These are phyloP conservation scores for Acer yangbiense DNA, from an alignment of 345 rosid species.

Conservation along the genomic window DNA sequence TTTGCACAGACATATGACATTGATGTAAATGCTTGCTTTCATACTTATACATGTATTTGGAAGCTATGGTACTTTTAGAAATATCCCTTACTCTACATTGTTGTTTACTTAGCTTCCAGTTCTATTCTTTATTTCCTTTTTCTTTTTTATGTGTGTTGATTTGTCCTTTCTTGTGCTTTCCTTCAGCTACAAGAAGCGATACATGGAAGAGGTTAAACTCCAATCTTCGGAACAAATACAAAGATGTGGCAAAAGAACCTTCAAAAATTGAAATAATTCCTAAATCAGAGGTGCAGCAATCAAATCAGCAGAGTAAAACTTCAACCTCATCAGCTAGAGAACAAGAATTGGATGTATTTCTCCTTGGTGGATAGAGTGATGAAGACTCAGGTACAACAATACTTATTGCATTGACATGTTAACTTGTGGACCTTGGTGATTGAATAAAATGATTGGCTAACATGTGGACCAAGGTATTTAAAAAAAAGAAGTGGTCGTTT, in stretches of 20 bases:
- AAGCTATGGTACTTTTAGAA: too few relatives aligned
- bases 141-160: neutral
- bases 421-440: neutral
- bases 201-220: constrained; percentile 41
- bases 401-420: neutral
- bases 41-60: too few relatives aligned
- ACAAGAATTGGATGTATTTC: constrained; percentile 64
- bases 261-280: too few relatives aligned
- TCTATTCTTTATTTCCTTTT: too few relatives aligned
- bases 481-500: neutral
- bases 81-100: too few relatives aligned
- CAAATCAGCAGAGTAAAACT: too few relatives aligned
- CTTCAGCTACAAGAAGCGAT: constrained; percentile 49
- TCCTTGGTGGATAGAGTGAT: constrained; percentile 68
- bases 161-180: constrained; percentile 3
- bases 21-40: too few relatives aligned
- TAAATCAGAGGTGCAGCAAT: too few relatives aligned
- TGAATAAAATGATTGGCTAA: neutral
- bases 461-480: too few relatives aligned
- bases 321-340: constrained; percentile 30
- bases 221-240: constrained; percentile 33
- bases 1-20: neutral
- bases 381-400: constrained; percentile 46
- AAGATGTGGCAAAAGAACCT: neutral
- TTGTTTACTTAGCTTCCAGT: neutral